Conservation (phyloP, 176 grass and related monocot genomes). For the Otatea glauca region DNA sequence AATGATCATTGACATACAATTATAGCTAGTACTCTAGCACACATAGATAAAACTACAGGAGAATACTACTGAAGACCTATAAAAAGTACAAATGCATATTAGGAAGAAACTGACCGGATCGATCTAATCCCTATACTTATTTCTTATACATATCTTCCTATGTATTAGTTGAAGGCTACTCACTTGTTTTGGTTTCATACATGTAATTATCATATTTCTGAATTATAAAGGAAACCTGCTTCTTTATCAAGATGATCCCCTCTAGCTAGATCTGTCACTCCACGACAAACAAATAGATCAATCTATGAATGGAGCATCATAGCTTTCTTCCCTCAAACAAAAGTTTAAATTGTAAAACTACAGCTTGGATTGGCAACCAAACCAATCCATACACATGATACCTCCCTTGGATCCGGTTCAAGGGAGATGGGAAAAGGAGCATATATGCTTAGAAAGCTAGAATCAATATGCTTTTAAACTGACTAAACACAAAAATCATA, state of each 20-base stretch:
- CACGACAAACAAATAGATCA: constrained; percentile 49
- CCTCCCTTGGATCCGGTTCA: background rate
- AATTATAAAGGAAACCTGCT: constrained; percentile 20
- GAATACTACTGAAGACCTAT: background rate
- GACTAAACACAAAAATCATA: constrained; percentile 8
- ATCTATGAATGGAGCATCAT: constrained; percentile 30
- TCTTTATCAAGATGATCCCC: constrained; percentile 16
- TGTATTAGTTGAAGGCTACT: background rate
- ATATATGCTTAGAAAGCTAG: constrained; percentile 1
- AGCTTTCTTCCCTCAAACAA: constrained; percentile 24
- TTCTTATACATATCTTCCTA: background rate
- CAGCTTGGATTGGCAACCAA: background rate
- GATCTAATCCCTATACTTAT: background rate
- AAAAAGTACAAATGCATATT: background rate
- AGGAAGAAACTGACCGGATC: background rate
- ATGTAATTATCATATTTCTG: constrained; percentile 24
- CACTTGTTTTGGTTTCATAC: constrained; percentile 27
- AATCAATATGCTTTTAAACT: background rate
- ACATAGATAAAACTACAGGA: background rate
- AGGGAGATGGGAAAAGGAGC: background rate
- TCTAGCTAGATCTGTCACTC: constrained; percentile 44
- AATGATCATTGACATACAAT: background rate
- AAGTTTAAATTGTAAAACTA: background rate
- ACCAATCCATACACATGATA: constrained; percentile 16
- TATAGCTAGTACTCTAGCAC: background rate